A percentile compares a stretch with the other conserved stretches of the same genome.
phyloP scores from a whole-genome alignment of 225 moss, liverwort and hornwort genomes.

The Asterella californica region DNA sequence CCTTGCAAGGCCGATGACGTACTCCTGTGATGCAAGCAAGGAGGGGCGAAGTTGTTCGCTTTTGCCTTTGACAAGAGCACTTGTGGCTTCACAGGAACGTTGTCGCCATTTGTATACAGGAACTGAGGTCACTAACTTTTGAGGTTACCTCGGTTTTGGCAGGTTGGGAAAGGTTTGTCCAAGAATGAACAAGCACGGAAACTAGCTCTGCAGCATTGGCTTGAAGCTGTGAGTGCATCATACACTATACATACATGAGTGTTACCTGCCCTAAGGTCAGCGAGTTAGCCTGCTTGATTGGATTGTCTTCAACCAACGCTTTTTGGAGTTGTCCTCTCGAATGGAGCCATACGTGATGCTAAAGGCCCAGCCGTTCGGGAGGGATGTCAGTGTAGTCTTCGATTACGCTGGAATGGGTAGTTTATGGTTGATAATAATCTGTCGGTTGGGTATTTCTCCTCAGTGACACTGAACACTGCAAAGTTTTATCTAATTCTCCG shows the following conservation, averaged over 20 bases:
- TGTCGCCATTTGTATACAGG: not conserved
- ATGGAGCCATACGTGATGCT: not conserved
- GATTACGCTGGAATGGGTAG: too few relatives aligned
- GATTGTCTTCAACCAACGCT: too few relatives aligned
- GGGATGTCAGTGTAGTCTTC: not conserved
- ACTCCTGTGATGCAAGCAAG: not conserved
- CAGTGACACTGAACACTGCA: too few relatives aligned
- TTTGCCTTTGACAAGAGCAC: not conserved
- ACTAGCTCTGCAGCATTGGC: constrained; percentile 84
- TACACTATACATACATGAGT: not conserved
- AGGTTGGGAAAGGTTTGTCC: constrained; percentile 88
- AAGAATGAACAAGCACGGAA: constrained; percentile 69
- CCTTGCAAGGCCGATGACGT: not conserved
- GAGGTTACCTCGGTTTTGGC: not conserved
- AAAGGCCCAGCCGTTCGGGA: not conserved
- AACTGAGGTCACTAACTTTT: not conserved
- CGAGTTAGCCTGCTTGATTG: too few relatives aligned
- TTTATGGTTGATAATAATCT: too few relatives aligned
- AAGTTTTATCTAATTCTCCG: too few relatives aligned
- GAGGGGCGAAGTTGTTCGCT: not conserved
- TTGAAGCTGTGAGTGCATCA: constrained; percentile 73
- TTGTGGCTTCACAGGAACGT: not conserved
- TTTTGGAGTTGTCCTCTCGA: not conserved
- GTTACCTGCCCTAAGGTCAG: not conserved
- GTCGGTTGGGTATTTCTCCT: too few relatives aligned